These are phyloP conservation scores for Solanum verrucosum DNA, from an alignment of 257 asterid genomes.

Conservation along the genomic window DNA sequence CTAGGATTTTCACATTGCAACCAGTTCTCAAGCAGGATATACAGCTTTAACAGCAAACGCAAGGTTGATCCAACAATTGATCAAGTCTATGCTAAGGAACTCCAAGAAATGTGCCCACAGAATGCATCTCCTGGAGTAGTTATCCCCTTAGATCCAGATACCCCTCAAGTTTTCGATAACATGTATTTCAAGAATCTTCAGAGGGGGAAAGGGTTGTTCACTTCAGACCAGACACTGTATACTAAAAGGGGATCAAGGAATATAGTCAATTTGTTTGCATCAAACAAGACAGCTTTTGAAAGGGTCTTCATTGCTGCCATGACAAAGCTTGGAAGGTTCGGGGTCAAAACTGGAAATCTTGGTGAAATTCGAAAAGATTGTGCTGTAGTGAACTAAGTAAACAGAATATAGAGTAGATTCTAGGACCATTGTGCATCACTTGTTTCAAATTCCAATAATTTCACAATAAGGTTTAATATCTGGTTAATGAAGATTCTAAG, in stretches of 20 bases:
- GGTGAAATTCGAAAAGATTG: slow-evolving; percentile 74
- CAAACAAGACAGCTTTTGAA: slow-evolving; percentile 39
- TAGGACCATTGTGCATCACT: neutral
- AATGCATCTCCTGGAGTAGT: slow-evolving; percentile 58
- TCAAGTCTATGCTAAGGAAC: slow-evolving; percentile 37
- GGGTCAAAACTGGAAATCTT: slow-evolving; percentile 54
- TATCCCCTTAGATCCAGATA: slow-evolving; percentile 58
- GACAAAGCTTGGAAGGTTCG: slow-evolving; percentile 58
- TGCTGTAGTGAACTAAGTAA: slow-evolving; percentile 40
- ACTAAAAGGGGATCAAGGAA: slow-evolving; percentile 46
- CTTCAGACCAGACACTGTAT: slow-evolving; percentile 55
- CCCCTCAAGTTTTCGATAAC: slow-evolving; percentile 53
- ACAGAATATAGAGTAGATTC: neutral
- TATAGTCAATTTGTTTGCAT: slow-evolving; percentile 41
- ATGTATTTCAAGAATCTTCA: slow-evolving; percentile 54
- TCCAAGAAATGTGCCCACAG: slow-evolving; percentile 53
- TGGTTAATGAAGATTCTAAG: neutral
- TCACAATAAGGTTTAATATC: neutral
- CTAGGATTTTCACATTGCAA: slow-evolving; percentile 72
- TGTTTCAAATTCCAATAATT: neutral
- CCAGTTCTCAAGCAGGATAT: slow-evolving; percentile 53
- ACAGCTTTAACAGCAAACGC: slow-evolving; percentile 36
- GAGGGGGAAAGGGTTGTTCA: slow-evolving; percentile 55
- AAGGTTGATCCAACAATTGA: slow-evolving; percentile 46
- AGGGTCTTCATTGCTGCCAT: slow-evolving; percentile 44